These are phyloP conservation scores for Schizophyllum commune DNA, from an alignment of 1,284 basidiomycete genomes.

Conservation along the genomic window DNA sequence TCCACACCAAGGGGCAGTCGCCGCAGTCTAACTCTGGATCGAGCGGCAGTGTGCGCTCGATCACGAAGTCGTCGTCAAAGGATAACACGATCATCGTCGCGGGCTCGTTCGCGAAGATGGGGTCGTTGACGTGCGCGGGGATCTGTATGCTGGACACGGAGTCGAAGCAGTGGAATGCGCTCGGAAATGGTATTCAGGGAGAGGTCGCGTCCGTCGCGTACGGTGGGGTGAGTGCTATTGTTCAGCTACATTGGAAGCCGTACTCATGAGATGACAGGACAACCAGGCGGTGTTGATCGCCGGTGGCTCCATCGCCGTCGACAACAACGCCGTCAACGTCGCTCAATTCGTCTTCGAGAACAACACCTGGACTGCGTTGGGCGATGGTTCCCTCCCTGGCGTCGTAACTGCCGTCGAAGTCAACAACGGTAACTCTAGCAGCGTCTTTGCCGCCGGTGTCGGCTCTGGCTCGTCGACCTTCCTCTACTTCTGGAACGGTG, in stretches of 20 bases:
- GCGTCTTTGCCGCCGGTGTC: conserved; percentile 84
- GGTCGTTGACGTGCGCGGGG: conserved; percentile 66
- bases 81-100: conserved; percentile 71
- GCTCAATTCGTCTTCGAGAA: conserved; percentile 67
- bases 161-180: conserved; percentile 68
- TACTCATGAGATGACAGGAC: conserved; percentile 28
- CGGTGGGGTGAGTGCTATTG: conserved; percentile 57
- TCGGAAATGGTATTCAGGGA: conserved; percentile 81
- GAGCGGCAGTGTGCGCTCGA: conserved; percentile 64
- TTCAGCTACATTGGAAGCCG: conserved; percentile 4
- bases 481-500: conserved; percentile 78
- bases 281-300: conserved; percentile 61
- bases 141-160: conserved; percentile 75
- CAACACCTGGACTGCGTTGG: conserved; percentile 70
- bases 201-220: conserved; percentile 76
- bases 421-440: conserved; percentile 74
- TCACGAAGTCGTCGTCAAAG: conserved; percentile 59
- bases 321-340: conserved; percentile 59
- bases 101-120: conserved; percentile 80
- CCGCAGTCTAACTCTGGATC: conserved; percentile 48
- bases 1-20: conserved; percentile 49
- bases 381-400: conserved; percentile 66
- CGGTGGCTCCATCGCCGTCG: conserved; percentile 68
- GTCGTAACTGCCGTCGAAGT: conserved; percentile 86
- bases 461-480: conserved; percentile 53